Percentiles rank a stretch among this genome's conserved stretches.
Conservation (phyloP, 208 protist genomes). For the Acanthamoeba culbertsoni region DNA sequence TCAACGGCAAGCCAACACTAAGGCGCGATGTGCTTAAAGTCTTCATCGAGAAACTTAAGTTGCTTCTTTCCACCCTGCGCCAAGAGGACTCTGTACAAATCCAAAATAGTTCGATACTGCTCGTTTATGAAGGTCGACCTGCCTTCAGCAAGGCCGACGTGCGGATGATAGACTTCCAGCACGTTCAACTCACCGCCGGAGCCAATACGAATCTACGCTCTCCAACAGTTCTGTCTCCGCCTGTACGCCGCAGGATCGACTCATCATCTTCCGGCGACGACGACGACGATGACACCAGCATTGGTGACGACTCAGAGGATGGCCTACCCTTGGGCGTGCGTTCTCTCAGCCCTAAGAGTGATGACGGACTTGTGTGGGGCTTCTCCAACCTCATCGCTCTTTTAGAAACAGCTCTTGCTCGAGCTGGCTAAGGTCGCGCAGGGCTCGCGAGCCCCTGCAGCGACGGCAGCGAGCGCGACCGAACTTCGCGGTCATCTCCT, state of each 20-base stretch:
- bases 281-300: not conserved
- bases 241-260: not conserved
- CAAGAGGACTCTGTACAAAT: not conserved
- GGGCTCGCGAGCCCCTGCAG: no score
- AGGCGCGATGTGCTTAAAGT: not conserved
- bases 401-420: not conserved
- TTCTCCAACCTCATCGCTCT: constrained; percentile 35
- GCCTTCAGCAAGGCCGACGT: not conserved
- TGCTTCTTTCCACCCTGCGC: not conserved
- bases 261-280: not conserved
- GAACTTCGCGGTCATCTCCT: not conserved
- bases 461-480: no score
- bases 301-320: not conserved
- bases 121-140: constrained; percentile 32
- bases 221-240: not conserved
- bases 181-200: not conserved
- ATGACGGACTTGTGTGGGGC: constrained; percentile 25
- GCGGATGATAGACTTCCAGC: constrained; percentile 50
- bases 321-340: not conserved
- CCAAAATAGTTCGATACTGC: constrained; percentile 25
- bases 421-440: not conserved
- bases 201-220: constrained; percentile 5
- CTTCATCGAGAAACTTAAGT: constrained; percentile 39
- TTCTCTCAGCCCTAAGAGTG: not conserved
- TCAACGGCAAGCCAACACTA: not conserved